These are phyloP conservation scores for Myxozyma melibiosi DNA, from an alignment of 805 yeast genomes.

Conservation along the genomic window DNA sequence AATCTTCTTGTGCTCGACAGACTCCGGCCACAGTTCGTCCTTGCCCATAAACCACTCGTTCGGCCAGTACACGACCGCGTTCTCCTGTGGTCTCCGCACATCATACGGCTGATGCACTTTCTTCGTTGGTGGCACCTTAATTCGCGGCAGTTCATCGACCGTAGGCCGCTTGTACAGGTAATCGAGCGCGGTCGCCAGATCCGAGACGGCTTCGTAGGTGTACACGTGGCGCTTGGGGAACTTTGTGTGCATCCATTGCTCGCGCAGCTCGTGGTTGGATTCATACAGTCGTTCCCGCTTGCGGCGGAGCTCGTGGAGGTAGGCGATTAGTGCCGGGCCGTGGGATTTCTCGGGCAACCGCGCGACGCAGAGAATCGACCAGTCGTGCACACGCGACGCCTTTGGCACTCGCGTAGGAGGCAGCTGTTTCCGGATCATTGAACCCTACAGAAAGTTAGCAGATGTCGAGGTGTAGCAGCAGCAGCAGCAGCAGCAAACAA, in stretches of 20 bases:
- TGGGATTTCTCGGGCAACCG: constrained; percentile 15
- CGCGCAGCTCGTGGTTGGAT: constrained; percentile 2
- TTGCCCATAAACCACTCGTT: constrained; percentile 31
- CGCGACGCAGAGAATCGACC: constrained; percentile 30
- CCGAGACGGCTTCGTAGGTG: constrained; percentile 31
- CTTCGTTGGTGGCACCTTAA: not conserved
- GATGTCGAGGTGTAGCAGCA: not conserved
- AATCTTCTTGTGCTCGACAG: constrained; percentile 21
- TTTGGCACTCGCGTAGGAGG: constrained; percentile 20
- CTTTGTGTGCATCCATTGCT: constrained; percentile 14
- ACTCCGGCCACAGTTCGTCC: constrained; percentile 19
- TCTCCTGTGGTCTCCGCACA: constrained; percentile 25
- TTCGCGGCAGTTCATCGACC: not conserved
- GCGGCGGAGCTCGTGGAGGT: constrained; percentile 24
- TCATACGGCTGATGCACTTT: constrained; percentile 17
- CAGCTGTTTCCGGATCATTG: constrained; percentile 17
- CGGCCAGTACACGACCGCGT: constrained; percentile 24
- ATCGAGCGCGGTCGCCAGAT: constrained; percentile 29
- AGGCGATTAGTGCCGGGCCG: constrained; percentile 12
- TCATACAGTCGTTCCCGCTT: constrained; percentile 30
- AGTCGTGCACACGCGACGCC: constrained; percentile 23
- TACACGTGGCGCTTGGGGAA: constrained; percentile 27
- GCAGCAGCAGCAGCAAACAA: not conserved
- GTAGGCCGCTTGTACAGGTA: constrained; percentile 26
- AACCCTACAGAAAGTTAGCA: constrained; percentile 13